Percentiles rank a stretch among this genome's conserved stretches.
These are phyloP conservation scores for Adansonia grandidieri DNA, from an alignment of 441 rosid genomes.

Conservation along the genomic window DNA sequence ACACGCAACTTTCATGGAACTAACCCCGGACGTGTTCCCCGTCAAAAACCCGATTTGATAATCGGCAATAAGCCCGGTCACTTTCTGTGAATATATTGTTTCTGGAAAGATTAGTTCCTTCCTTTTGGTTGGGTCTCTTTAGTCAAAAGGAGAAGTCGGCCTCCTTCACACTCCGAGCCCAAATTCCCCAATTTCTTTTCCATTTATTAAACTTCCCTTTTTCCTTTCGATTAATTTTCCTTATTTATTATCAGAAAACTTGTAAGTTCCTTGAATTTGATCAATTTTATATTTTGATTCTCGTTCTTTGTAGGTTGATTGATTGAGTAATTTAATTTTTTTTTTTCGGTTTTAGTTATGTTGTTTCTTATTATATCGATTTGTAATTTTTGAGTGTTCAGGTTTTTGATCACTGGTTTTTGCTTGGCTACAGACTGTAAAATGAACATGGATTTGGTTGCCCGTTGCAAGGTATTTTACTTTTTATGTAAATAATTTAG, in stretches of 20 bases:
- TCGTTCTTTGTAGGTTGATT: slow-evolving; percentile 7
- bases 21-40: no score
- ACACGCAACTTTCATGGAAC: no score
- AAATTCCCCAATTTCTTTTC: slow-evolving; percentile 33
- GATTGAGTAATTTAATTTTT: slow-evolving; percentile 20
- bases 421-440: slow-evolving; percentile 36
- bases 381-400: slow-evolving; percentile 35
- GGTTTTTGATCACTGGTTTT: slow-evolving; percentile 34
- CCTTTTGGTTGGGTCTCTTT: no score
- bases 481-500: neutral
- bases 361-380: slow-evolving; percentile 43
- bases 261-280: slow-evolving; percentile 34
- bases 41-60: no score
- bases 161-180: slow-evolving; percentile 42
- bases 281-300: neutral
- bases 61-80: no score
- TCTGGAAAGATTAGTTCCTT: no score
- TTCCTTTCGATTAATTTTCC: neutral
- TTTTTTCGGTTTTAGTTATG: neutral
- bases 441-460: slow-evolving; percentile 75
- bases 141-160: slow-evolving; percentile 31
- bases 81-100: no score
- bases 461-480: slow-evolving; percentile 71
- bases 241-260: neutral
- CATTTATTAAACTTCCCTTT: neutral